Conservation (phyloP, 2,329 filamentous ascomycete genomes). For the Trichoderma gracile region DNA sequence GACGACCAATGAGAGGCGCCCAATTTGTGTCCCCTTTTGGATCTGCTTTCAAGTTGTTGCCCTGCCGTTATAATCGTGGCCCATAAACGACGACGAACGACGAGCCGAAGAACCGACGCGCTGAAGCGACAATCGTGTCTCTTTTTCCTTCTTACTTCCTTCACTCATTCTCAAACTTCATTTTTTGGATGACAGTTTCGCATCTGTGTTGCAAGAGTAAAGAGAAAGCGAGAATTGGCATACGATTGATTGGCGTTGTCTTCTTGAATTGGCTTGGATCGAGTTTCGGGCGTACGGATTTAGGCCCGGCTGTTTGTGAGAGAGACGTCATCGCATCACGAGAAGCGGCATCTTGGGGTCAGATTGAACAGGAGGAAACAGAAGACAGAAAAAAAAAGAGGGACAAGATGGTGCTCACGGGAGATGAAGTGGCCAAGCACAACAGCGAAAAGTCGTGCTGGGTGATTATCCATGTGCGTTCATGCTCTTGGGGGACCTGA, state of each 20-base stretch:
- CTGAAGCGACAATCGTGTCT: background rate
- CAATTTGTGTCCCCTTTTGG: background rate
- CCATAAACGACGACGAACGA: conserved; percentile 1
- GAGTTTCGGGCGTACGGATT: no score
- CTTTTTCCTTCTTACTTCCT: background rate
- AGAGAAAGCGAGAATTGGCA: no score
- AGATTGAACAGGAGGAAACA: no score
- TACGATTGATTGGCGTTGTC: background rate
- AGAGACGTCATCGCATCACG: background rate
- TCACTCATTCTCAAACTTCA: background rate
- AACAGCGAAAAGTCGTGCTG: conserved; percentile 82
- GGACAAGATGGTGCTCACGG: conserved; percentile 48
- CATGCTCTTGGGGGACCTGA: background rate
- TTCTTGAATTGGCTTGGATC: no score
- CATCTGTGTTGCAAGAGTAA: no score
- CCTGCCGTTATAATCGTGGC: background rate
- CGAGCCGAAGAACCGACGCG: conserved; percentile 4
- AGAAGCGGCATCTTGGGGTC: background rate
- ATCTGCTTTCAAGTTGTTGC: background rate
- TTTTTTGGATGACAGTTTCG: no score
- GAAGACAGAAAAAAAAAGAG: background rate
- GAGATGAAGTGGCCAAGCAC: conserved; percentile 65
- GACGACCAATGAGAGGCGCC: conserved; percentile 16
- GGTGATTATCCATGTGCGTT: conserved; percentile 77
- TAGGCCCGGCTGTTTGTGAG: background rate